A percentile compares a stretch with the other conserved stretches of the same genome.
Evolutionary conservation across 805 yeast genomes (phyloP).

Genomic region (Yarrowia keelungensis): DNA sequence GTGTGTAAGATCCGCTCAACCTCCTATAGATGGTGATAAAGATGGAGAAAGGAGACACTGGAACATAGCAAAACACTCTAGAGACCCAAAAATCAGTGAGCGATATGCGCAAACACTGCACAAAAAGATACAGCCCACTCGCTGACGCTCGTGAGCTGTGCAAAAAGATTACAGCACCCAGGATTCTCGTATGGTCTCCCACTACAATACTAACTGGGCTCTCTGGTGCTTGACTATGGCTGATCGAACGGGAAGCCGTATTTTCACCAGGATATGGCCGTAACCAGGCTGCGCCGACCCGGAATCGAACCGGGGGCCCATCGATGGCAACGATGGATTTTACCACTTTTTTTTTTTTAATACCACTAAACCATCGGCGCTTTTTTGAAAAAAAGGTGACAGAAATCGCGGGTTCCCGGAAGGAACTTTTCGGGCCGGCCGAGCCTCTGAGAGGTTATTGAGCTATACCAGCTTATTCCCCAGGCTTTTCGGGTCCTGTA

Average conservation of each 20-base stretch:
- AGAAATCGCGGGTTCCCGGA: not conserved
- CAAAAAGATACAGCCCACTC: not conserved
- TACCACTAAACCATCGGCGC: constrained; percentile 17
- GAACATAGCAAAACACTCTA: no score
- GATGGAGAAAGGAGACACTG: no score
- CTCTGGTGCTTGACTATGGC: constrained; percentile 23
- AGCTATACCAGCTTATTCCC: not conserved
- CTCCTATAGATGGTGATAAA: no score
- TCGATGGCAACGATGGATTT: constrained; percentile 2
- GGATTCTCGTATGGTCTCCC: constrained; percentile 25
- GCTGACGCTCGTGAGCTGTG: no score
- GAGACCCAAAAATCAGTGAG: no score
- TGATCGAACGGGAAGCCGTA: constrained; percentile 15
- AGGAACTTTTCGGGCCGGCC: not conserved
- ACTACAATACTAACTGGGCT: constrained; percentile 19
- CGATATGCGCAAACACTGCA: not conserved
- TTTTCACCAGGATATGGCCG: constrained; percentile 5
- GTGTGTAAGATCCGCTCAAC: no score
- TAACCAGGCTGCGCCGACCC: not conserved
- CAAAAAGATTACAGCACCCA: constrained; percentile 8
- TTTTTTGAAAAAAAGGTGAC: not conserved
- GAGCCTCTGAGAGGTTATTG: no score
- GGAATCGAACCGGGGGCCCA: constrained; percentile 11
- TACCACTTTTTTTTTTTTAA: no score
- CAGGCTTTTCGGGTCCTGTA: no score